Evolutionary conservation across 192 early-diverging fungal genomes (phyloP).

Genomic region (Podila verticillata): DNA sequence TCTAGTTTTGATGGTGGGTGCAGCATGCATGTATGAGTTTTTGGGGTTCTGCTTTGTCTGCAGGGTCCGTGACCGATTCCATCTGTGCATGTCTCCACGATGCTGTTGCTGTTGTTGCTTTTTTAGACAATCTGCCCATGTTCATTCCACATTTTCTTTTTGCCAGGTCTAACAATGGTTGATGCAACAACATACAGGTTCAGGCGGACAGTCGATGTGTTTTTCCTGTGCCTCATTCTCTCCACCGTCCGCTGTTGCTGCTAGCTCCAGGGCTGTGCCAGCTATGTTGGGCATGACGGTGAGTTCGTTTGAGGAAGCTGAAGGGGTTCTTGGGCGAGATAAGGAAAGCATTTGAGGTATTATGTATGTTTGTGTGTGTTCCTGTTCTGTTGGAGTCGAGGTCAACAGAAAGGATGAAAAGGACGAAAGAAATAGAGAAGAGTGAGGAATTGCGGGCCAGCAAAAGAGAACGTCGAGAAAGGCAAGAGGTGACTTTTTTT

Average conservation of each 20-base stretch:
- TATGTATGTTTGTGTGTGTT: no score
- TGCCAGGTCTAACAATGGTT: no score
- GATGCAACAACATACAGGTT: slow-evolving; percentile 20
- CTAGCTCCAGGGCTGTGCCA: neutral
- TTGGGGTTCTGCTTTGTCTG: no score
- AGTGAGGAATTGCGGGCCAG: neutral
- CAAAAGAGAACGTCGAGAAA: no score
- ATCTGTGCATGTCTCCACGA: neutral
- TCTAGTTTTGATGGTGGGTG: slow-evolving; percentile 10
- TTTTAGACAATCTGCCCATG: neutral
- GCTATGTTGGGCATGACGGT: neutral
- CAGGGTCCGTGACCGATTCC: neutral
- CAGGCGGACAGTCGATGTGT: slow-evolving; percentile 11
- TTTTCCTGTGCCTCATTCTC: neutral
- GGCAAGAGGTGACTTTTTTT: no score
- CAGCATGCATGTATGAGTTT: no score
- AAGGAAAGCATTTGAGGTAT: no score
- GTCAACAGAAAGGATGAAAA: neutral
- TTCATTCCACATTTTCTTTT: neutral
- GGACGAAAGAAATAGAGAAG: neutral
- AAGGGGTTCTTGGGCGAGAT: no score
- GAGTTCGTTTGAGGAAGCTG: no score
- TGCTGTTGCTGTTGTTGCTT: neutral
- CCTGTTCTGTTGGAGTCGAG: neutral
- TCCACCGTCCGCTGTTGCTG: neutral